Evolutionary conservation across 345 rosid species (phyloP), one percentile per base, ranked within the genome.

Genomic region (Eutrema yunnanense): DNA sequence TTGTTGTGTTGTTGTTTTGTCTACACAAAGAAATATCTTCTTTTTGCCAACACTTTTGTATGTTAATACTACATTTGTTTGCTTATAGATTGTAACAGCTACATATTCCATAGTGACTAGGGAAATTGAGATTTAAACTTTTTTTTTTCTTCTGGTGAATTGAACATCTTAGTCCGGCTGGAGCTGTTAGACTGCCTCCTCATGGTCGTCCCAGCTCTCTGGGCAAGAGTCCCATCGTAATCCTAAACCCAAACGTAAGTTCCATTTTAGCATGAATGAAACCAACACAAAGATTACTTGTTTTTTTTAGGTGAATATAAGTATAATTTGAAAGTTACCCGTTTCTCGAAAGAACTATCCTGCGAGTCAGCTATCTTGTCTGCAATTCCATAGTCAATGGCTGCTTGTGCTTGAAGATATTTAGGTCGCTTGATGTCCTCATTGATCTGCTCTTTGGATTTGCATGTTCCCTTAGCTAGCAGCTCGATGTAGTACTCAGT

Each of bases 351-450:
- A 10, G 89, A 86, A 30, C 63, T 56, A 62, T 89, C 88, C 56
- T 71, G 80, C 2, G 89, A 79, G 82, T 80, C 81, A 13, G 88
- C 76, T 55, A 89, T 79, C 82, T 88, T 89, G 83, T 95, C 99
- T 33, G 86, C 99, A 50, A 95, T 65, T 44, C 99, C 99, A 69
- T 89, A 91, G 47, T 87, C 96, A 36, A 91, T 84, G 14, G 95
- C 96, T 79, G 82, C 86, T 67, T 89, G 82, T 30, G 92, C 90
- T 33, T 72, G 81, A 36, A 91, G 78, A 82, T 80, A 91, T 56
- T 89, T 89, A 38, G 92, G 86, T 58, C 88, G 82, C 70, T 87
- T 90, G 48, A 88, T 72, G 50, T 88, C 99, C 67, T 88, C 83
- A 9, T 38, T 60, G 66, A 95, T 82, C 80, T 95, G 92, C 82